Base-by-base conservation (phyloP, 2,329 filamentous ascomycete genomes). In the Epichloe uncinata region DNA sequence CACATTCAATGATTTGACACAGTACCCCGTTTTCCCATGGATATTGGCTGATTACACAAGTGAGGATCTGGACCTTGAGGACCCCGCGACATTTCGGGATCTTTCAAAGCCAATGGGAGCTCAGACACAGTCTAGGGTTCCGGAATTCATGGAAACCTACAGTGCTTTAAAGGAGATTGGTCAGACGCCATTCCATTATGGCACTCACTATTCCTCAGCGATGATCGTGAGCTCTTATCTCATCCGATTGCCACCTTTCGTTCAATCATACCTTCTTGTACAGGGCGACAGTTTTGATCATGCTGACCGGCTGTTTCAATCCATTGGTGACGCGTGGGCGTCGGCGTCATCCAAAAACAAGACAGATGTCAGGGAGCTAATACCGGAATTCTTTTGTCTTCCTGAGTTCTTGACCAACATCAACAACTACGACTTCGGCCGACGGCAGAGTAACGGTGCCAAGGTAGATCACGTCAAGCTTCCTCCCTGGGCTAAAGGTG, bases 171-270 rank as follows among this genome's bases (percentile, higher is more conserved):
- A 84, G 1, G 93, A 97, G 63, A 95, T 98, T 74, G 87, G 84
- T 8, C 90, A 95, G 43, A 84, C 86, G 0, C 86, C 93, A 0
- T 98, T 96, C 63, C 93, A 98, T 63, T 98, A 97, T 58, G 93
- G 93, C 16, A 98, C 94, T 0, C 94, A 98, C 64, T 98, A 98
- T 65, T 97, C 93, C 1, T 97, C 93, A 2, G 93, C 93, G 7
- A 98, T 97, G 93, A 96, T 95, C 52, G 93, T 98, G 6, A 89
- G 89, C 12, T 96, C 90, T 0, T 98, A 96, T 60, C 76, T 98
- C 40, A 96, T 98, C 59, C 84, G 93, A 16, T 74, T 98, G 15
- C 91, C 95, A 47, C 93, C 93, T 0, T 98, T 97, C 63, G 91
- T 96, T 22, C 88, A 97, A 58, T 95, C 93, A 0, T 97, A 95